Conservation (phyloP, 179 eudicot genomes). For the Nepenthes alata region DNA sequence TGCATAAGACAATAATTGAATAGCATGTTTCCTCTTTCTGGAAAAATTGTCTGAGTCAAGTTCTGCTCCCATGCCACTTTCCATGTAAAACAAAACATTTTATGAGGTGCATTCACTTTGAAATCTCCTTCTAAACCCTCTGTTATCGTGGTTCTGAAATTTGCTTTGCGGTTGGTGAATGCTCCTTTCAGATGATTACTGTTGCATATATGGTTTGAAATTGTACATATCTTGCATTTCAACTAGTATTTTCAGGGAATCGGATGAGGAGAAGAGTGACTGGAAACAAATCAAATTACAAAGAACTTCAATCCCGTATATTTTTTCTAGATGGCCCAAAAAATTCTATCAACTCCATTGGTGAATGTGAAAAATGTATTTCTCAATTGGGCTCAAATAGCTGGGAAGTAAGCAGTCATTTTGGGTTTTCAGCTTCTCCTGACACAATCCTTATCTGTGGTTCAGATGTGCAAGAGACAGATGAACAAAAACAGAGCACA, state of each 20-base stretch:
- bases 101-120: too few species aligned
- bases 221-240: neutral
- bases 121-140: too few species aligned
- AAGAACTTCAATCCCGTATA: conserved; percentile 5
- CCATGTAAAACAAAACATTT: too few species aligned
- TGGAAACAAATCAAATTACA: conserved; percentile 1
- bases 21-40: too few species aligned
- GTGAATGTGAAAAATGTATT: neutral
- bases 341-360: too few species aligned
- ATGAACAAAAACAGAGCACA: conserved; percentile 7
- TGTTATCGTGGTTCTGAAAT: too few species aligned
- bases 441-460: neutral
- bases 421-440: conserved; percentile 5
- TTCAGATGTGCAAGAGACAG: conserved; percentile 3
- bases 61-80: too few species aligned
- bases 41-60: too few species aligned
- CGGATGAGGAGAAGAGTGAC: conserved; percentile 20
- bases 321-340: conserved; percentile 8
- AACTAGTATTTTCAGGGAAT: conserved; percentile 17
- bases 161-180: too few species aligned
- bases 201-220: too few species aligned
- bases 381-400: neutral
- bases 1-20: too few species aligned
- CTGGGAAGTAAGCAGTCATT: conserved; percentile 6
- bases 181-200: too few species aligned